These are phyloP conservation scores for Pseudozyma pruni DNA, from an alignment of 1,284 basidiomycete genomes.

Conservation along the genomic window DNA sequence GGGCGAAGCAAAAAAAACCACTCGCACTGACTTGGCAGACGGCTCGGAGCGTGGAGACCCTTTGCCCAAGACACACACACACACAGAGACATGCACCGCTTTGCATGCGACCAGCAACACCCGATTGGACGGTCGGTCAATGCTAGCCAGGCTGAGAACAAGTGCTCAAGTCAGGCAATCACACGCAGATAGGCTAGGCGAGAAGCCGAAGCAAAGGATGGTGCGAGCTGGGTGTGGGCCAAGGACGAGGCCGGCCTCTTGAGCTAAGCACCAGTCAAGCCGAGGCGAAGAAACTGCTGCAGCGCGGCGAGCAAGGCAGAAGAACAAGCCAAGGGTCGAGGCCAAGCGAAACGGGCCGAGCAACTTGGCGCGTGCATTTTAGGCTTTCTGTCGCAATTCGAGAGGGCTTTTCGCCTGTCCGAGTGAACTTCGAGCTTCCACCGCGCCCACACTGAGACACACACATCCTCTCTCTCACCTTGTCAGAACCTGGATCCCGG, in stretches of 20 bases:
- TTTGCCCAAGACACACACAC: background rate
- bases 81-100: background rate
- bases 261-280: background rate
- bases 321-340: slow-evolving; percentile 3
- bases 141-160: background rate
- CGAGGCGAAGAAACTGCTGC: slow-evolving; percentile 2
- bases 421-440: no score
- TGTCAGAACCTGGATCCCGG: no score
- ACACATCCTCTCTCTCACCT: no score
- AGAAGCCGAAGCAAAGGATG: slow-evolving; percentile 4
- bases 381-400: background rate
- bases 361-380: slow-evolving; percentile 1
- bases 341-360: slow-evolving; percentile 4
- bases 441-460: no score
- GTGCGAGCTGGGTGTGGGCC: background rate
- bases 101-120: background rate
- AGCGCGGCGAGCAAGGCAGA: slow-evolving; percentile 4
- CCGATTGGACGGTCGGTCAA: slow-evolving; percentile 1
- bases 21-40: no score
- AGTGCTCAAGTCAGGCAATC: background rate
- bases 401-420: no score
- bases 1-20: background rate
- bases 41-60: background rate
- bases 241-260: background rate
- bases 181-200: slow-evolving; percentile 3